A percentile compares a stretch with the other conserved stretches of the same genome.
Conservation (phyloP, 2,329 filamentous ascomycete genomes). For the Acrocalymma vagum region DNA sequence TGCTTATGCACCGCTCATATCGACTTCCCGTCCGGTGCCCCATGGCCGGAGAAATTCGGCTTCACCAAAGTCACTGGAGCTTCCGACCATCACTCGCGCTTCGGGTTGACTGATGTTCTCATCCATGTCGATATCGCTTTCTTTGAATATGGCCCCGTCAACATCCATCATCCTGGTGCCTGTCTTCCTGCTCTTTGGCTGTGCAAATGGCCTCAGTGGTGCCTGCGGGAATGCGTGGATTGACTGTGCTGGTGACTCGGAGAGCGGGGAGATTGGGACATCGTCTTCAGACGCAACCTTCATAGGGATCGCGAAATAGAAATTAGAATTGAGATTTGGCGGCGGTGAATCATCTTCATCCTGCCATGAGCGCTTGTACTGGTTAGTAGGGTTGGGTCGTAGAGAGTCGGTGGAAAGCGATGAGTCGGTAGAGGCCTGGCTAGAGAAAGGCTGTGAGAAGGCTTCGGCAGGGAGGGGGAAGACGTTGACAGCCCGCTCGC, state of each 20-base stretch:
- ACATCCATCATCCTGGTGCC: slow-evolving; percentile 18
- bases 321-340: slow-evolving; percentile 28
- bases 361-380: slow-evolving; percentile 54
- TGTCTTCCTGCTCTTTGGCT: slow-evolving; percentile 34
- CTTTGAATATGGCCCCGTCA: slow-evolving; percentile 19
- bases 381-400: slow-evolving; percentile 34
- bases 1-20: slow-evolving; percentile 44
- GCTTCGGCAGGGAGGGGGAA: slow-evolving; percentile 43
- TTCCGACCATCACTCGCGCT: slow-evolving; percentile 44
- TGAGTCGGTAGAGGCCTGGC: slow-evolving; percentile 37
- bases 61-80: slow-evolving; percentile 71
- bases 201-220: slow-evolving; percentile 35
- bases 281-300: slow-evolving; percentile 37
- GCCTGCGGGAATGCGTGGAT: slow-evolving; percentile 27
- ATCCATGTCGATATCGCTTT: slow-evolving; percentile 41
- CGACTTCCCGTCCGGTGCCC: slow-evolving; percentile 34
- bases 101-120: slow-evolving; percentile 38
- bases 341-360: slow-evolving; percentile 41
- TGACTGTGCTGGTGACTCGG: slow-evolving; percentile 31
- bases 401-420: slow-evolving; percentile 35
- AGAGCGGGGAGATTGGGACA: slow-evolving; percentile 43
- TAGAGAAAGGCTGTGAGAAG: slow-evolving; percentile 44
- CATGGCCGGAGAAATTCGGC: slow-evolving; percentile 64
- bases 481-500: slow-evolving; percentile 26
- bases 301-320: slow-evolving; percentile 33